Evolutionary conservation across 345 rosid species (phyloP).

Genomic region (Dipteronia sinensis): DNA sequence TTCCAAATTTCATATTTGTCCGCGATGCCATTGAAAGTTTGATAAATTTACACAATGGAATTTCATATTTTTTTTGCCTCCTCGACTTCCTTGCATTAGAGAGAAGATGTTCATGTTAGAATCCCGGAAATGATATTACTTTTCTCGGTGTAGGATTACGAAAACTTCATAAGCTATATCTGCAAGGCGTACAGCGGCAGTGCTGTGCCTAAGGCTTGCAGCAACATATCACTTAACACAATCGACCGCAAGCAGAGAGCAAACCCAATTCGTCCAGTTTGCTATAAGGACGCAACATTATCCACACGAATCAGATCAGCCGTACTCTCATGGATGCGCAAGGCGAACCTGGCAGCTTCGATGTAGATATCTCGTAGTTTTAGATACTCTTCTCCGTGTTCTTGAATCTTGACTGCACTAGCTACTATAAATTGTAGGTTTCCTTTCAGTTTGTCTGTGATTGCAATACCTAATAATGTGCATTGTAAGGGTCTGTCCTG

Average conservation of each 20-base stretch:
- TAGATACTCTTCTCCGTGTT: background rate
- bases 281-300: slow-evolving; percentile 34
- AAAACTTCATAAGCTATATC: slow-evolving; percentile 70
- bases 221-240: slow-evolving; percentile 30
- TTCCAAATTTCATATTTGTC: background rate
- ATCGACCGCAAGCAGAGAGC: slow-evolving; percentile 17
- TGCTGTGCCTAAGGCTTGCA: slow-evolving; percentile 52
- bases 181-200: slow-evolving; percentile 74
- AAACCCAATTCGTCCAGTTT: slow-evolving; percentile 37
- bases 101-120: background rate
- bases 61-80: no score
- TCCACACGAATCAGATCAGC: slow-evolving; percentile 23
- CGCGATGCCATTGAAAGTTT: background rate
- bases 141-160: slow-evolving; percentile 61
- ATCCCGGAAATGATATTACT: background rate
- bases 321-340: slow-evolving; percentile 27
- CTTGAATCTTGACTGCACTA: background rate
- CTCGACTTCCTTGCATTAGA: no score
- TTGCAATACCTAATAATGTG: background rate
- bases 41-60: background rate
- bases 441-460: background rate
- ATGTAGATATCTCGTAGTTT: slow-evolving; percentile 4
- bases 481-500: no score
- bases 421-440: no score
- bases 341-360: slow-evolving; percentile 22